Percentiles rank a stretch among this genome's conserved stretches.
phyloP scores from a whole-genome alignment of 345 rosid species.

The Boechera divaricarpa region DNA sequence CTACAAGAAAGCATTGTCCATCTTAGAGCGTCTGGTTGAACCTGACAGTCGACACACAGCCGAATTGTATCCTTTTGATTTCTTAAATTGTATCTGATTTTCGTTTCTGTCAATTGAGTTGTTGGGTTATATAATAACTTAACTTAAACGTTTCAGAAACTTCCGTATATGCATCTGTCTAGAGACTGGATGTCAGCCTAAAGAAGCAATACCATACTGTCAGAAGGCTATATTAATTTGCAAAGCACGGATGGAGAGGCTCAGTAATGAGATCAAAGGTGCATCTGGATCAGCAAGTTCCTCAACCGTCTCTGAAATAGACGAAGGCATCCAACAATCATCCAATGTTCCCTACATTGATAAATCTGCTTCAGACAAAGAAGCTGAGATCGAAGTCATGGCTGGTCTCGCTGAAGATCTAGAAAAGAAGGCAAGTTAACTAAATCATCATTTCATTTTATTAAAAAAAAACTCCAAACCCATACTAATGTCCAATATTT shows the following conservation, averaged over 20 bases:
- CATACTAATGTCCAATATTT: conserved; percentile 13
- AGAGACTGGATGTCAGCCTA: conserved; percentile 77
- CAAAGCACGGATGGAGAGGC: conserved; percentile 67
- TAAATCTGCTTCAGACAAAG: conserved; percentile 59
- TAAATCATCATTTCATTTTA: neutral
- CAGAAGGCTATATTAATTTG: conserved; percentile 80
- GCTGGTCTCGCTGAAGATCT: conserved; percentile 74
- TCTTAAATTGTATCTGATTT: neutral
- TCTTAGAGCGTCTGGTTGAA: conserved; percentile 79
- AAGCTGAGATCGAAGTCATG: conserved; percentile 74
- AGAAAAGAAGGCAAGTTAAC: conserved; percentile 76
- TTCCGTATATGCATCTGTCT: conserved; percentile 85
- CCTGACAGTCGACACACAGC: conserved; percentile 85
- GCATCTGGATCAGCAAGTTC: conserved; percentile 56
- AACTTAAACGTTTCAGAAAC: conserved; percentile 68
- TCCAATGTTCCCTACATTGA: conserved; percentile 57
- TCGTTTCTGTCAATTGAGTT: neutral
- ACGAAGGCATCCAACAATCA: conserved; percentile 61
- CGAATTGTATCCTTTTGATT: conserved; percentile 82
- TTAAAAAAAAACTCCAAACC: neutral
- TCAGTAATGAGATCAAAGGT: conserved; percentile 60
- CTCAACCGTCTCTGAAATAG: conserved; percentile 58
- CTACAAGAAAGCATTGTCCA: conserved; percentile 74
- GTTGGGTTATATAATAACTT: conserved; percentile 41
- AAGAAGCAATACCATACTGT: conserved; percentile 84